Evolutionary conservation across 2,329 filamentous ascomycete species (phyloP), one percentile per base, ranked within the genome.

Genomic region (Xylariaceae sp.): DNA sequence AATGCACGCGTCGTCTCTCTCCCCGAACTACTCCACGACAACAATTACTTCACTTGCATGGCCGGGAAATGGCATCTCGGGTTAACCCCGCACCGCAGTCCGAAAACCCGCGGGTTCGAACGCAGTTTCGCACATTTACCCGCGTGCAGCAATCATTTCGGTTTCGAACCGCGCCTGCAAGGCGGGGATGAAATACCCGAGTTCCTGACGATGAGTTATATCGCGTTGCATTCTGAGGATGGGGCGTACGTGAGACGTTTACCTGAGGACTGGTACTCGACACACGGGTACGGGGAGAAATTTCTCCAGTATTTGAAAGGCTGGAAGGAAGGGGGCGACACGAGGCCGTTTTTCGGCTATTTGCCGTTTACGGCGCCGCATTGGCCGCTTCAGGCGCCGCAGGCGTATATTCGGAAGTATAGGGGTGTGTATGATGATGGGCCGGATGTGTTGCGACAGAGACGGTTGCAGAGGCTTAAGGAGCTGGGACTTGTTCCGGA

Each of bases 1-100:
- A 87, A 87, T 58, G 78, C 83, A 62, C 74, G 77, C 1, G 83
- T 87, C 1, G 84, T 76, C 1, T 78, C 83, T 4, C 71, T 86
- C 11, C 82, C 83, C 1, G 83, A 87, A 68, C 66, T 87, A 1
- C 74, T 87, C 4, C 78, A 75, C 3, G 84, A 86, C 61, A 78
- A 74, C 0, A 84, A 83, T 11, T 87, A 87, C 67, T 75, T 80
- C 53, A 87, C 84, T 1, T 64, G 84, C 4, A 84, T 87, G 78
- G 74, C 81, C 4, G 84, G 84, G 0, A 87, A 87, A 67, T 87
- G 84, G 83, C 83, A 86, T 70, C 72, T 87, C n/a, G 15, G 84
- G 84, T 0, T 87, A 10, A 84, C 78, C 0, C 80, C 81, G 0
- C 82, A 86, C 64, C 77, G 78, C 3, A 80, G 77, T 3, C 84